phyloP scores from a whole-genome alignment of 2,329 filamentous ascomycete genomes.

The Ophiocordyceps camponoti-leonardi region DNA sequence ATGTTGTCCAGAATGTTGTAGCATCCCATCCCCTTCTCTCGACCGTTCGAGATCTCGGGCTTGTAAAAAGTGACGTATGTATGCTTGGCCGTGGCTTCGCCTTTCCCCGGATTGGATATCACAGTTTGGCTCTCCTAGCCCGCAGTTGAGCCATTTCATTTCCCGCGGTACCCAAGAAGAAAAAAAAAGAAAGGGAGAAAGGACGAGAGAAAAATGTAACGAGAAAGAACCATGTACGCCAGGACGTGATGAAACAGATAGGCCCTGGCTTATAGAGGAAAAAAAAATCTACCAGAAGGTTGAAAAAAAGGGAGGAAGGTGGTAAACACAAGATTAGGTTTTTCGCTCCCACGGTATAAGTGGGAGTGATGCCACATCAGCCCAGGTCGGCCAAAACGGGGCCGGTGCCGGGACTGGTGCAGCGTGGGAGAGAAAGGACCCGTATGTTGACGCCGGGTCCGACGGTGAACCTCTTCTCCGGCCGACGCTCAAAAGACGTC shows the following conservation, averaged over 20 bases:
- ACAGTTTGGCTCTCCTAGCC: conserved; percentile 1
- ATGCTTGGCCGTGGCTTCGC: background rate
- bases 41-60: background rate
- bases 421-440: no score
- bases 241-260: background rate
- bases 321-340: background rate
- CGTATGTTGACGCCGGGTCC: no score
- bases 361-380: background rate
- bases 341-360: background rate
- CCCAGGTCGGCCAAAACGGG: background rate
- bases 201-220: no score
- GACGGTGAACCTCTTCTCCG: no score
- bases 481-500: no score
- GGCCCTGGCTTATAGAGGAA: background rate
- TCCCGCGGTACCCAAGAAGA: background rate
- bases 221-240: background rate
- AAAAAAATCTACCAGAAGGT: background rate
- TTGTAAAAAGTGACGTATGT: background rate
- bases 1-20: background rate
- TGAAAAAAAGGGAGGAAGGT: background rate
- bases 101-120: conserved; percentile 1
- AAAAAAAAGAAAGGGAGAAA: background rate
- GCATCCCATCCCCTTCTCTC: no score
- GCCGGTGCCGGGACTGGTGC: no score
- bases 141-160: background rate